These are phyloP conservation scores for Macrophomina pseudophaseolina DNA, from an alignment of 2,329 filamentous ascomycete species.

Conservation along the genomic window DNA sequence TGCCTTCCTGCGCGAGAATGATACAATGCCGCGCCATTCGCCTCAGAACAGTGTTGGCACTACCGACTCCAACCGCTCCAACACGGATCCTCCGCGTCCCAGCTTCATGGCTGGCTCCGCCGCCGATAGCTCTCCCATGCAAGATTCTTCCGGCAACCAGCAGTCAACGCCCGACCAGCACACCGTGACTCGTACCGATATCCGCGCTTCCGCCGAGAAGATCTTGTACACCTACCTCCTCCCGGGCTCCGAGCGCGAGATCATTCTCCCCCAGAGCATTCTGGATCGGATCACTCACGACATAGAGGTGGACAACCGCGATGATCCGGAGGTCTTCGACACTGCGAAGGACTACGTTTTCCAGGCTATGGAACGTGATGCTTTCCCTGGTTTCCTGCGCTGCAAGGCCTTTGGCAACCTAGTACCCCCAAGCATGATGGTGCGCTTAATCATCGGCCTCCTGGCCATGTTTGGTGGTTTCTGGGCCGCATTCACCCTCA, in stretches of 20 bases:
- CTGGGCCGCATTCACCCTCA: constrained; percentile 92
- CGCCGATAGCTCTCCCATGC: constrained; percentile 71
- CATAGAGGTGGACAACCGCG: constrained; percentile 88
- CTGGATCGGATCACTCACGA: constrained; percentile 82
- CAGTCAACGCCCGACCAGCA: constrained; percentile 63
- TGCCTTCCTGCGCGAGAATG: constrained; percentile 75
- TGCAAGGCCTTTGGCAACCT: constrained; percentile 96
- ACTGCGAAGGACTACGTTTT: constrained; percentile 99
- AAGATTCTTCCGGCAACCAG: constrained; percentile 41
- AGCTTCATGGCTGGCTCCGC: constrained; percentile 67
- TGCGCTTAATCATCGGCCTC: constrained; percentile 83
- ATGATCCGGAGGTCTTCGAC: constrained; percentile 97
- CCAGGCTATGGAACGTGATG: constrained; percentile 98
- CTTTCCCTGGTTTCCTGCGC: constrained; percentile 95
- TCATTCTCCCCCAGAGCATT: constrained; percentile 87
- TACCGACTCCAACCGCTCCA: constrained; percentile 59
- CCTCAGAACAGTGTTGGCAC: constrained; percentile 55
- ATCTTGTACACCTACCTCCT: constrained; percentile 98
- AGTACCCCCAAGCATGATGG: constrained; percentile 85
- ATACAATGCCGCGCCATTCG: constrained; percentile 50
- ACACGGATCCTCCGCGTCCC: constrained; percentile 57
- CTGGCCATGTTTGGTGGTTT: constrained; percentile 88
- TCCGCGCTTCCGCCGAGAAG: constrained; percentile 93
- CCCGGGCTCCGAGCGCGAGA: constrained; percentile 94
- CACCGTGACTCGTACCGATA: constrained; percentile 84